Conservation (phyloP, 1,284 basidiomycete species). For the Peniophora sp. region DNA sequence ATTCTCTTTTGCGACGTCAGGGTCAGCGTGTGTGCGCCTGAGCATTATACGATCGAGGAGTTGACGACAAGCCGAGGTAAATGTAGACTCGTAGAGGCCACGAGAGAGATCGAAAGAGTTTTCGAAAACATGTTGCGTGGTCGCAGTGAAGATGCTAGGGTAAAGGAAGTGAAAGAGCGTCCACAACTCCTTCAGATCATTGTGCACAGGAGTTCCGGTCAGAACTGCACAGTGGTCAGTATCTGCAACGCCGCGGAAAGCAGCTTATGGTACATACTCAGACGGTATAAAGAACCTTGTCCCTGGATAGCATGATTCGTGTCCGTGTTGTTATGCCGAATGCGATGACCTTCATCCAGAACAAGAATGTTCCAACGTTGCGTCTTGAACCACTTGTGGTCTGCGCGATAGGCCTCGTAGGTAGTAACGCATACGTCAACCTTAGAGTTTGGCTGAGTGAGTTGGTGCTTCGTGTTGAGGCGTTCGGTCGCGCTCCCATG, state of each 20-base stretch:
- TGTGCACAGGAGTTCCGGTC: conserved; percentile 58
- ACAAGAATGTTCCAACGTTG: conserved; percentile 49
- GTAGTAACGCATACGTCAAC: conserved; percentile 51
- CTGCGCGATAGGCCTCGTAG: conserved; percentile 43
- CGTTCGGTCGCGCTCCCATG: conserved; percentile 44
- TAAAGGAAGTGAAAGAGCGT: conserved; percentile 47
- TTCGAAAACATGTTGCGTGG: conserved; percentile 39
- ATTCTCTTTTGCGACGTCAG: conserved; percentile 27
- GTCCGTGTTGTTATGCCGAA: conserved; percentile 47
- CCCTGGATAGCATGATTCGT: conserved; percentile 35
- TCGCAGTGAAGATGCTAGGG: conserved; percentile 40
- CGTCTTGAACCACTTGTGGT: conserved; percentile 49
- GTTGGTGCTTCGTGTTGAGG: conserved; percentile 30
- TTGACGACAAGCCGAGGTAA: conserved; percentile 38
- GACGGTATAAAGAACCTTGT: conserved; percentile 40
- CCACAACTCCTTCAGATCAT: conserved; percentile 56
- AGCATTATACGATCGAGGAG: conserved; percentile 49
- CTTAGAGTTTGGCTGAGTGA: conserved; percentile 20
- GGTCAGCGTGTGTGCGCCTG: conserved; percentile 43
- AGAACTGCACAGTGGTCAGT: conserved; percentile 30
- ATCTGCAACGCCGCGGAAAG: neutral
- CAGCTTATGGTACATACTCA: conserved; percentile 28
- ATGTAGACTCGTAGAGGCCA: conserved; percentile 41
- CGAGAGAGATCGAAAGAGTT: conserved; percentile 42
- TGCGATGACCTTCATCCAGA: conserved; percentile 54